A percentile compares a stretch with the other conserved stretches of the same genome.
Evolutionary conservation across 78 protist species (phyloP).

Genomic region (Chrysochromulina tobinii): DNA sequence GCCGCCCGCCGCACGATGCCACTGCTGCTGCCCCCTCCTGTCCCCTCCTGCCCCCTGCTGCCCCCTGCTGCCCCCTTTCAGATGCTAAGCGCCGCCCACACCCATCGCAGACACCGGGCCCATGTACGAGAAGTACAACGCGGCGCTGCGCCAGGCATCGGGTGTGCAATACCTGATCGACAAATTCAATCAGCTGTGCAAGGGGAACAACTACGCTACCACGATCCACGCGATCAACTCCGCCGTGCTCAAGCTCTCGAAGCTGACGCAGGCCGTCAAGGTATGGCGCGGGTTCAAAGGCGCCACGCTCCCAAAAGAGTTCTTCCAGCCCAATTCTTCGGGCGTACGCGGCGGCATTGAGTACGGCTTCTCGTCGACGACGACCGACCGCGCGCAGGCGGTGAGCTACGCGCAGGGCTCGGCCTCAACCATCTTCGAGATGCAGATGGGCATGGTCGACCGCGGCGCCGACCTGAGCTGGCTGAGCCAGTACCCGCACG

Average conservation of each 20-base stretch:
- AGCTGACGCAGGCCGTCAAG: not conserved
- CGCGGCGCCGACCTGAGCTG: slow-evolving; percentile 34
- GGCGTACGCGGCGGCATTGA: slow-evolving; percentile 23
- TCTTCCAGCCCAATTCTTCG: not conserved
- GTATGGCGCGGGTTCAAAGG: slow-evolving; percentile 17
- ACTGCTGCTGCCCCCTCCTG: too few relatives aligned
- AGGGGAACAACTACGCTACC: not conserved
- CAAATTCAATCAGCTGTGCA: not conserved
- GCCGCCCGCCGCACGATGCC: too few relatives aligned
- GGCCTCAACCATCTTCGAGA: slow-evolving; percentile 19
- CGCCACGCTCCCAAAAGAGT: not conserved
- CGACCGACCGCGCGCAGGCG: slow-evolving; percentile 11
- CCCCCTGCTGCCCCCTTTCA: too few relatives aligned
- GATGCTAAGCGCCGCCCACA: too few relatives aligned
- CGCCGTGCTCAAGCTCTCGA: slow-evolving; percentile 21
- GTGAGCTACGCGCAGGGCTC: not conserved
- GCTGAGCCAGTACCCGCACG: slow-evolving; percentile 35
- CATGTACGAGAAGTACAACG: slow-evolving; percentile 6
- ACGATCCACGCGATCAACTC: slow-evolving; percentile 32
- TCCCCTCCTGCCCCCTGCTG: too few relatives aligned
- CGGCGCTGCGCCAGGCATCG: not conserved
- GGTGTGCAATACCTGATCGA: not conserved
- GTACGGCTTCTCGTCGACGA: slow-evolving; percentile 8
- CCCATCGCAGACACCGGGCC: slow-evolving; percentile 14
- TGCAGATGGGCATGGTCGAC: slow-evolving; percentile 32